Base-by-base conservation (phyloP, 164 flowering plant genomes). In the Piper betle region DNA sequence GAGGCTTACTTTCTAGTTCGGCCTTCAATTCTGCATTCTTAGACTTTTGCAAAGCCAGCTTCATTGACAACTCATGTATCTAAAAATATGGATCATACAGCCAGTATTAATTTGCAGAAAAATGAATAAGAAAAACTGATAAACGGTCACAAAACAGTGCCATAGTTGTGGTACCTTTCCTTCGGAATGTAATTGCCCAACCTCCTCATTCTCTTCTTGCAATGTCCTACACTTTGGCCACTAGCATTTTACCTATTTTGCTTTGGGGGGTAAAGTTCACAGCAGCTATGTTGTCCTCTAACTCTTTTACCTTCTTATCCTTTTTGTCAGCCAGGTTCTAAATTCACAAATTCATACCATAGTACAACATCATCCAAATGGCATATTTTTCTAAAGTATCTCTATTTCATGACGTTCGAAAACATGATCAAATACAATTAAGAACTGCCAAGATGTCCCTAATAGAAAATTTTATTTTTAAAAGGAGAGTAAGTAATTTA, bases 121-220 rank as follows among this genome's bases (percentile, higher is more conserved):
- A 4, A 33, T 38, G 4, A 38, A 33, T 25, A 15, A 33, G 25
- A 33, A 16, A 17, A 46, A 15, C 50, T 46, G 11, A 46, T 46
- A 25, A 12, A 6, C 11, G 1, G 50, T 10, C 15, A 10, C 0
- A 9, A 10, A 10, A 15, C 10, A 6, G 10, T 5, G 50, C 12
- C 15, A 46, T 12, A 46, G 15, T 46, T 46, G 50, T 46, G 46
- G 56, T 73, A 94, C 99, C 99, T 94, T 91, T 66, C 97, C 99
- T 73, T 94, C 99, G 43, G 88, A 78, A 66, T 96, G 90, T 75
- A 83, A 83, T 66, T 78, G 78, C 41, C 99, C 99, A 64, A 91
- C 87, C 76, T 91, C 97, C 76, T 91, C 97, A 75, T 94, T 94
- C 82, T 94, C 99, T 70, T 88, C 96, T 73, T 83, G 93, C 77